Conservation (phyloP, 2,329 filamentous ascomycete species). For the Phyllosticta citrichinensis region DNA sequence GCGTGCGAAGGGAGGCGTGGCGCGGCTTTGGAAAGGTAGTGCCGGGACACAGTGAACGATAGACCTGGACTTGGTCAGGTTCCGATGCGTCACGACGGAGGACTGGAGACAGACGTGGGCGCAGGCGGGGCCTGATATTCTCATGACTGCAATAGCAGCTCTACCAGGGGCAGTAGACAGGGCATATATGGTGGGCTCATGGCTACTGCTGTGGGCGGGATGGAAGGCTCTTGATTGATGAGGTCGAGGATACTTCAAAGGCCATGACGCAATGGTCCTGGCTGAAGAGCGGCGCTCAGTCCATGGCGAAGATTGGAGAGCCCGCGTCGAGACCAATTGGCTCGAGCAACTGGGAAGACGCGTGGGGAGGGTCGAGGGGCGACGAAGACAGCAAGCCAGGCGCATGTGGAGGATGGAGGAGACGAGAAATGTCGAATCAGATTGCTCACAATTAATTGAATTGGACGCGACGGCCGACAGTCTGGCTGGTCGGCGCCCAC, state of each 20-base stretch:
- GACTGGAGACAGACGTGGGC: slow-evolving; percentile 42
- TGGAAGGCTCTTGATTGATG: background rate
- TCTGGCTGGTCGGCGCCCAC: background rate
- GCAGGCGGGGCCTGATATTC: slow-evolving; percentile 73
- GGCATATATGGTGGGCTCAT: slow-evolving; percentile 67
- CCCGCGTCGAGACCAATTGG: background rate
- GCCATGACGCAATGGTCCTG: background rate
- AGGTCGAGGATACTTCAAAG: background rate
- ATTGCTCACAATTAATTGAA: too few relatives aligned
- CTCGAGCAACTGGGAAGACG: background rate
- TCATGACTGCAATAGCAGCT: slow-evolving; percentile 83
- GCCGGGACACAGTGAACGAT: slow-evolving; percentile 50
- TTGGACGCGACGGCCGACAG: background rate
- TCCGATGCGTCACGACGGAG: background rate
- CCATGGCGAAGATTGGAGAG: background rate
- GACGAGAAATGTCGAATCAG: background rate
- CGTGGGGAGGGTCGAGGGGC: background rate
- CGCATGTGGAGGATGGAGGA: background rate
- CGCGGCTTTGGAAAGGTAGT: slow-evolving; percentile 47
- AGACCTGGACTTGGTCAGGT: slow-evolving; percentile 43
- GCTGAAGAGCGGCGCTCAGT: background rate
- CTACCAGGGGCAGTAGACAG: slow-evolving; percentile 77
- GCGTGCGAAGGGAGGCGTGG: slow-evolving; percentile 60
- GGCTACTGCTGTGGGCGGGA: background rate
- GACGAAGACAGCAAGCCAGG: background rate